Conservation (phyloP, 345 rosid genomes). For the Euphorbia pulcherrima region DNA sequence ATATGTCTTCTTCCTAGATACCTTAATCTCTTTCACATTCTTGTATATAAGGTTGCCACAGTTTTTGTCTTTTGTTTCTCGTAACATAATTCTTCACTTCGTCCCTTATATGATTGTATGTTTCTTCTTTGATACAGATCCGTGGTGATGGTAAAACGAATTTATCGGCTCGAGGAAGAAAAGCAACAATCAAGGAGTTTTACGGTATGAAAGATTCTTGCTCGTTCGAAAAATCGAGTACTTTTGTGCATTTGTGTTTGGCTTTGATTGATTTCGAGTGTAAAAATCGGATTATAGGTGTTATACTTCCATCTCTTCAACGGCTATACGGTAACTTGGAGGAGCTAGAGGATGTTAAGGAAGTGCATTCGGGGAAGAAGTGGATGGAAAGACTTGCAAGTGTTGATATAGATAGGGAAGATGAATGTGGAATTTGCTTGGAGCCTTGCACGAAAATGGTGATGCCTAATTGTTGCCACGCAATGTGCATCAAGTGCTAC, state of each 20-base stretch:
- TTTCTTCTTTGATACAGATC: conserved; percentile 42
- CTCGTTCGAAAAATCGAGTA: background rate
- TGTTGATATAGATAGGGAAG: conserved; percentile 74
- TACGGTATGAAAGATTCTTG: conserved; percentile 47
- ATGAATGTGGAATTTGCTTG: conserved; percentile 96
- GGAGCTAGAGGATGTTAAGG: conserved; percentile 35
- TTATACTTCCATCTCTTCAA: conserved; percentile 81
- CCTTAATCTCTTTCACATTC: conserved; percentile 73
- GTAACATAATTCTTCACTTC: background rate
- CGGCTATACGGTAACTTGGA: conserved; percentile 55
- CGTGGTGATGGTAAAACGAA: conserved; percentile 53
- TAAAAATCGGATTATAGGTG: conserved; percentile 42
- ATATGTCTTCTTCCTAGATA: conserved; percentile 74
- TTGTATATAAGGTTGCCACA: conserved; percentile 65
- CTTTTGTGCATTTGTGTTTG: background rate
- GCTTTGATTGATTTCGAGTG: background rate
- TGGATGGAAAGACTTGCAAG: conserved; percentile 41
- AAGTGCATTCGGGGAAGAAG: conserved; percentile 38
- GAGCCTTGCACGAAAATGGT: conserved; percentile 95
- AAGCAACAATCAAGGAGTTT: conserved; percentile 81
- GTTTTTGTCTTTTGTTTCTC: conserved; percentile 13
- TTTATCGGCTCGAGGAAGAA: conserved; percentile 61
- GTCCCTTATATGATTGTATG: conserved; percentile 2
- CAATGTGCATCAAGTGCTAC: conserved; percentile 97
- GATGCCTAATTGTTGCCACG: conserved; percentile 85